Conservation (phyloP, 257 asterid genomes). For the Fraxinus excelsior region DNA sequence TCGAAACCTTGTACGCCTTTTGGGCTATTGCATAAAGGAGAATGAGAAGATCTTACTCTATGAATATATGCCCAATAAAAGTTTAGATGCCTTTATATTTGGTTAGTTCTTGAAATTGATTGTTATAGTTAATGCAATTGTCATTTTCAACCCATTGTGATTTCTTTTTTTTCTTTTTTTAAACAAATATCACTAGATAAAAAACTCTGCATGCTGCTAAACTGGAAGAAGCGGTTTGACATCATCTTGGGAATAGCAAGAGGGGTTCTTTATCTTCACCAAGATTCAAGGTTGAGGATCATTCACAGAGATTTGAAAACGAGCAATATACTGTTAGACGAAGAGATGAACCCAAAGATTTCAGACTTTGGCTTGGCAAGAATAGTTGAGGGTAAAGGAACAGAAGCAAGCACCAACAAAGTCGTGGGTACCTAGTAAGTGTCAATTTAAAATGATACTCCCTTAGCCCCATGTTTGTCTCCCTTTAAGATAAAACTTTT, state of each 20-base stretch:
- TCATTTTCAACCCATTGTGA: background rate
- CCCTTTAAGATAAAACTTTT: no score
- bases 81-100: conserved; percentile 47
- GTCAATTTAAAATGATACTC: background rate
- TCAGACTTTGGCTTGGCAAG: conserved; percentile 32
- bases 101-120: conserved; percentile 29
- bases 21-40: conserved; percentile 45
- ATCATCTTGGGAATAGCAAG: conserved; percentile 44
- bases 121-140: background rate
- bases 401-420: background rate
- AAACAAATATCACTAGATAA: conserved; percentile 21
- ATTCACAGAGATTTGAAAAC: conserved; percentile 44
- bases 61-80: conserved; percentile 49
- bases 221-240: conserved; percentile 38
- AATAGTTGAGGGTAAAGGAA: conserved; percentile 2
- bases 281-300: conserved; percentile 44
- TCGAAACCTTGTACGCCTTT: conserved; percentile 47
- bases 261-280: conserved; percentile 46
- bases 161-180: background rate
- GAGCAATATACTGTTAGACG: conserved; percentile 42
- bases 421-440: background rate
- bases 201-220: conserved; percentile 25
- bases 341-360: conserved; percentile 43
- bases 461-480: no score
- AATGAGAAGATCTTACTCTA: conserved; percentile 44